These are phyloP conservation scores for Moniliella sp. DNA, from an alignment of 1,284 basidiomycete genomes.

Conservation along the genomic window DNA sequence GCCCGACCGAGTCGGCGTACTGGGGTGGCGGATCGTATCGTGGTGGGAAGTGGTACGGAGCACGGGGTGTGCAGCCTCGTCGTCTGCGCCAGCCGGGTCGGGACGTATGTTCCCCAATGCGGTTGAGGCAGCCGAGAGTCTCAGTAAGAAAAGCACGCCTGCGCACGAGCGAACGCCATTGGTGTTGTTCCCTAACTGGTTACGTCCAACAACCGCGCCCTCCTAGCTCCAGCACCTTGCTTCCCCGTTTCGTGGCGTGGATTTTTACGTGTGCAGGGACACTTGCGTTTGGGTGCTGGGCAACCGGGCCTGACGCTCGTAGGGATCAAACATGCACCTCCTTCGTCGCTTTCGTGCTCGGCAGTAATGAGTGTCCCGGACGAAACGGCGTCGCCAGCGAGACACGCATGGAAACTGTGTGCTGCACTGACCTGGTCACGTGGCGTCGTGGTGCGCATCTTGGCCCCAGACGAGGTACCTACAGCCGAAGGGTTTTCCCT, in stretches of 20 bases:
- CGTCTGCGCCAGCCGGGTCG: too few species aligned
- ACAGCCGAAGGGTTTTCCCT: conserved; percentile 1
- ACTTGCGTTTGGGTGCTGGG: neutral
- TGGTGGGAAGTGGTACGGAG: too few species aligned
- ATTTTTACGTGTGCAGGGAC: neutral
- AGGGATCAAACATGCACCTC: conserved; percentile 5
- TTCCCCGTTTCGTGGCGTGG: conserved; percentile 1
- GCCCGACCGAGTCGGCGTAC: too few species aligned
- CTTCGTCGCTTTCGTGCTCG: conserved; percentile 1
- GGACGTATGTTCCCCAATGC: too few species aligned
- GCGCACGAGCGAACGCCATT: too few species aligned
- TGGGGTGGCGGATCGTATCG: too few species aligned
- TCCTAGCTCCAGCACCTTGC: conserved; percentile 3
- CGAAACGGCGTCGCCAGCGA: neutral
- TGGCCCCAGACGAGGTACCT: conserved; percentile 1
- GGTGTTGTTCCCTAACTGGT: too few species aligned
- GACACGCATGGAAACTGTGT: neutral
- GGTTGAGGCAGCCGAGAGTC: too few species aligned
- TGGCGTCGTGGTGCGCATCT: neutral
- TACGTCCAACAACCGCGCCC: conserved; percentile 9
- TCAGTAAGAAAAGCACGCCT: too few species aligned
- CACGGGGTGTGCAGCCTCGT: too few species aligned
- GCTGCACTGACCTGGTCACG: neutral
- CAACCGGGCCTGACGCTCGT: neutral
- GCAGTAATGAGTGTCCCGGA: conserved; percentile 3